Evolutionary conservation across 23 red algal species (phyloP).

Genomic region (Rhodosorus marinus): DNA sequence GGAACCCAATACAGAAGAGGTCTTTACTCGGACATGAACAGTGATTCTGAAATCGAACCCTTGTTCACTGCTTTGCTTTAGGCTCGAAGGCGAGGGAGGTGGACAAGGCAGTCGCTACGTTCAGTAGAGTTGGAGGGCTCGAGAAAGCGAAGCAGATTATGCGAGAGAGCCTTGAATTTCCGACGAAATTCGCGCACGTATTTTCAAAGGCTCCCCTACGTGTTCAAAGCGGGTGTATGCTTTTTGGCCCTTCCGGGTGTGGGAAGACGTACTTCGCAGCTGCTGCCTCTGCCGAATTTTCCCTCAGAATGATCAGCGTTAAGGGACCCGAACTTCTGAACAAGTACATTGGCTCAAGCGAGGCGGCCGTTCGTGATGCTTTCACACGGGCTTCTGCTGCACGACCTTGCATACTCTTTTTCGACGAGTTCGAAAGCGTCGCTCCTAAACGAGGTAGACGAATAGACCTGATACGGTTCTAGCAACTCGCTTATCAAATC

Average conservation of each 20-base stretch:
- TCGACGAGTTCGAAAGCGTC: conserved; percentile 31
- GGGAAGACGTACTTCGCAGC: conserved; percentile 44
- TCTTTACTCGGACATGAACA: no score
- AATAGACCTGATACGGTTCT: no score
- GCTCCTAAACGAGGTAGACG: conserved; percentile 13
- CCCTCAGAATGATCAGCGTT: conserved; percentile 6
- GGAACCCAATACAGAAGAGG: no score
- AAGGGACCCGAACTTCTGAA: conserved; percentile 33
- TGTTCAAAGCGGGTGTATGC: conserved; percentile 3
- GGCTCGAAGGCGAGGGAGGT: neutral
- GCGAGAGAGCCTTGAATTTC: neutral
- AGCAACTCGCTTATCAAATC: no score
- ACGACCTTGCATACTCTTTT: conserved; percentile 27
- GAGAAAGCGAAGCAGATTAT: neutral
- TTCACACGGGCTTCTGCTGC: conserved; percentile 10
- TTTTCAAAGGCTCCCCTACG: neutral
- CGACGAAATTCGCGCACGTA: neutral
- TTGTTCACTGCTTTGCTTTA: no score
- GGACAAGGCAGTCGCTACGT: neutral
- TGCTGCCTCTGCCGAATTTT: neutral
- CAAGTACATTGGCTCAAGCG: conserved; percentile 45
- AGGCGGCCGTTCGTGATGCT: conserved; percentile 16
- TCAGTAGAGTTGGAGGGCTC: neutral
- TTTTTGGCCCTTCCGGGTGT: conserved; percentile 44
- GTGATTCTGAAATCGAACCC: no score